A percentile compares a stretch with the other conserved stretches of the same genome.
Evolutionary conservation across 2,329 filamentous ascomycete genomes (phyloP).

Genomic region (Hypoxylon sp.): DNA sequence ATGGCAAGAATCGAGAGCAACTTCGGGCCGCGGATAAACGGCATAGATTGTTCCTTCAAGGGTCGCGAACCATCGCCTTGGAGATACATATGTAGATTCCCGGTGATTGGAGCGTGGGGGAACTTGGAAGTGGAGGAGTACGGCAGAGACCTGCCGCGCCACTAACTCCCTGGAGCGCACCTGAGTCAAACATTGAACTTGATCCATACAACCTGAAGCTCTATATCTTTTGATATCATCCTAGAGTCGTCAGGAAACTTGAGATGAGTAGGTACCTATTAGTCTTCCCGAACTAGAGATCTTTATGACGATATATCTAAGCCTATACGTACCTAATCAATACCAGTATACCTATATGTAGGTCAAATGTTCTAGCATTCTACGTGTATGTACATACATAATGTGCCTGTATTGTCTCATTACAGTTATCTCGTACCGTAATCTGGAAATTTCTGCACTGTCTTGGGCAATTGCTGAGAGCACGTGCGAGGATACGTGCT

Average conservation of each 20-base stretch:
- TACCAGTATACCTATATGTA: too few relatives aligned
- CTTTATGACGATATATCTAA: neutral
- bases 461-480: neutral
- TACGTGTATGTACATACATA: too few relatives aligned
- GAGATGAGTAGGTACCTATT: constrained; percentile 4
- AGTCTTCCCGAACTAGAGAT: neutral
- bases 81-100: too few relatives aligned
- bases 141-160: too few relatives aligned
- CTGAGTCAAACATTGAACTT: neutral
- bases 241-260: neutral
- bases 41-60: constrained; percentile 15
- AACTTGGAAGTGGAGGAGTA: too few relatives aligned
- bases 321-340: neutral
- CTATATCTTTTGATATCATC: neutral
- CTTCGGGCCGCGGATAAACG: constrained; percentile 28
- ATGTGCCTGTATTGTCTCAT: too few relatives aligned
- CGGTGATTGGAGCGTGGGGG: constrained; percentile 28
- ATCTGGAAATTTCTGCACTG: neutral
- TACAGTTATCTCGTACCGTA: neutral
- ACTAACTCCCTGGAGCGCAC: too few relatives aligned
- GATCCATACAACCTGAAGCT: constrained; percentile 20
- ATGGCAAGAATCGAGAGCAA: constrained; percentile 11
- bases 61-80: constrained; percentile 42
- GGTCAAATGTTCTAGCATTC: too few relatives aligned
- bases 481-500: constrained; percentile 1